Percentiles rank a stretch among this genome's conserved stretches.
Conservation (phyloP, 352 stramenopile genomes). For the Pythium phragmiticola region DNA sequence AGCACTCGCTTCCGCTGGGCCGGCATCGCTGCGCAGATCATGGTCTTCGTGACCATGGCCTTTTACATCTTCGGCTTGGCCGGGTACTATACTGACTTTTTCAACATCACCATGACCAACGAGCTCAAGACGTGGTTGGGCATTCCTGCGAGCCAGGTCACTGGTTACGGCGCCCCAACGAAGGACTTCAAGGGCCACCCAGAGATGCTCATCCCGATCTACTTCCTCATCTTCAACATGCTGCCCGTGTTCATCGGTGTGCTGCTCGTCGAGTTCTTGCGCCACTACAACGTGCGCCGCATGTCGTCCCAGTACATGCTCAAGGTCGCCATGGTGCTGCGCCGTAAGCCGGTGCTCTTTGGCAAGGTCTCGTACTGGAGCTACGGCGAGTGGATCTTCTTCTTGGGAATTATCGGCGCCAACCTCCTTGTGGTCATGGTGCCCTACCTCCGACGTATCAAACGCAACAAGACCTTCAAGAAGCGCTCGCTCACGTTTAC, state of each 20-base stretch:
- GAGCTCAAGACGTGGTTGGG: too few species aligned
- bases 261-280: conserved; percentile 38
- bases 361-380: conserved; percentile 27
- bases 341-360: conserved; percentile 36
- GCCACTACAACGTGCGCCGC: conserved; percentile 36
- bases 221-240: conserved; percentile 40
- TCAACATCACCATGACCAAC: too few species aligned
- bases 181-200: conserved; percentile 16
- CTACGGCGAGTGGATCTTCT: conserved; percentile 42
- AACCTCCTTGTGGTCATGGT: conserved; percentile 60
- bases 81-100: too few species aligned
- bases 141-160: too few species aligned
- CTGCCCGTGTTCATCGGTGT: conserved; percentile 36
- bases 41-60: too few species aligned
- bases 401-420: conserved; percentile 40
- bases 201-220: conserved; percentile 56
- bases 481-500: conserved; percentile 44
- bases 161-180: too few species aligned
- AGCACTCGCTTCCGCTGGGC: too few species aligned
- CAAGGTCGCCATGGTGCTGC: conserved; percentile 32
- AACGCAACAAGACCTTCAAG: conserved; percentile 40
- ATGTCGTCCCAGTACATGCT: conserved; percentile 31
- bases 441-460: conserved; percentile 16
- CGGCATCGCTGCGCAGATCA: too few species aligned
- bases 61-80: too few species aligned